These are phyloP conservation scores for Paratrypanosoma confusum DNA, from an alignment of 208 protist genomes.

Conservation along the genomic window DNA sequence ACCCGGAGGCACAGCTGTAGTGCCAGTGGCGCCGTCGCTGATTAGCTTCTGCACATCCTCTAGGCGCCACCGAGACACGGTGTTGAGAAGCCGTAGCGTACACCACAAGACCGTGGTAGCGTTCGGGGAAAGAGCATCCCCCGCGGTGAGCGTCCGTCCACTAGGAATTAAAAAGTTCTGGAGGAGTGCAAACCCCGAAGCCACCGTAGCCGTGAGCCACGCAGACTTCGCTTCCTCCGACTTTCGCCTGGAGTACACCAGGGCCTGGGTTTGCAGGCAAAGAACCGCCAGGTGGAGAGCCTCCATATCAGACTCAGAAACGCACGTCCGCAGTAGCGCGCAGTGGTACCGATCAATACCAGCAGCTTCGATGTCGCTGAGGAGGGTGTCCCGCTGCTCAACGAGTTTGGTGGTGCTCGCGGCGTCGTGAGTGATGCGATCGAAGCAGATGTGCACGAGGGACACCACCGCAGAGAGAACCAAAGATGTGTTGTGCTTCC, in stretches of 20 bases:
- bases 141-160: constrained; percentile 14
- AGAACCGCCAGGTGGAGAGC: constrained; percentile 49
- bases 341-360: constrained; percentile 54
- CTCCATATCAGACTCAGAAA: constrained; percentile 33
- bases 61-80: constrained; percentile 65
- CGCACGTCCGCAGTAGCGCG: constrained; percentile 33
- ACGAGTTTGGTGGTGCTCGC: constrained; percentile 22
- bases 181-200: constrained; percentile 52
- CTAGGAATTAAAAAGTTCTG: constrained; percentile 63
- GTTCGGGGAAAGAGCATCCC: constrained; percentile 12
- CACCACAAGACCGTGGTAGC: constrained; percentile 53
- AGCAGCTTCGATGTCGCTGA: constrained; percentile 47
- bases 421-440: constrained; percentile 26
- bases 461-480: constrained; percentile 28
- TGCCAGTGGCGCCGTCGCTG: constrained; percentile 22
- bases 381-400: constrained; percentile 41
- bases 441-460: constrained; percentile 40
- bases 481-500: constrained; percentile 20
- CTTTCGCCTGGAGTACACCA: constrained; percentile 33
- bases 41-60: constrained; percentile 51
- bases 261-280: constrained; percentile 33
- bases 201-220: constrained; percentile 40
- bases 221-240: constrained; percentile 19
- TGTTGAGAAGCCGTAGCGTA: constrained; percentile 58
- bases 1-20: constrained; percentile 3